phyloP scores from a whole-genome alignment of 2,329 filamentous ascomycete species.

The Trichoderma aggressivum region DNA sequence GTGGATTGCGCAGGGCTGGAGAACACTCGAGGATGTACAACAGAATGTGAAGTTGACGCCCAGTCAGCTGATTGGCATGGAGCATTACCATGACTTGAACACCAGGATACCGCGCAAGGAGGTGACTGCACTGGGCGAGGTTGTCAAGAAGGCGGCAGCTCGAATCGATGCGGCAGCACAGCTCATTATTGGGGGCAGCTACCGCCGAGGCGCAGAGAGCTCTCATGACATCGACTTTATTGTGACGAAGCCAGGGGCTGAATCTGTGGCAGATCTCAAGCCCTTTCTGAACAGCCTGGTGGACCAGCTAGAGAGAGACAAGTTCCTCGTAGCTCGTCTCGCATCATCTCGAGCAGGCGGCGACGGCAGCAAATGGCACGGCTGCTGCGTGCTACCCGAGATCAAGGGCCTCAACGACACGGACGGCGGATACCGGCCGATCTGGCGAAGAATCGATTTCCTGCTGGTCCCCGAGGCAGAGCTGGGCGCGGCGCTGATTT shows the following conservation, averaged over 20 bases:
- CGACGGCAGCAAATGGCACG: slow-evolving; percentile 80
- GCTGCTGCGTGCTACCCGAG: slow-evolving; percentile 68
- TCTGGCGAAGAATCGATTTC: slow-evolving; percentile 82
- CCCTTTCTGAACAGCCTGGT: slow-evolving; percentile 63
- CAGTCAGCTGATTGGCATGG: slow-evolving; percentile 72
- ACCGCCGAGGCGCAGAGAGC: slow-evolving; percentile 69
- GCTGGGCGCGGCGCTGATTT: slow-evolving; percentile 82
- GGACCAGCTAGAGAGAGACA: slow-evolving; percentile 52
- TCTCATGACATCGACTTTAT: slow-evolving; percentile 85
- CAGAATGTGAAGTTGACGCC: slow-evolving; percentile 59
- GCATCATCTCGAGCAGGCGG: slow-evolving; percentile 49
- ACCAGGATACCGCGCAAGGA: slow-evolving; percentile 74
- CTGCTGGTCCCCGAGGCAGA: slow-evolving; percentile 76
- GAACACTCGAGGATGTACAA: slow-evolving; percentile 68
- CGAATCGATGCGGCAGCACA: slow-evolving; percentile 62
- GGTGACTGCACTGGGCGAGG: slow-evolving; percentile 63
- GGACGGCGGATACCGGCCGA: slow-evolving; percentile 30
- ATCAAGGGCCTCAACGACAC: slow-evolving; percentile 30
- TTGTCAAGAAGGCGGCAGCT: slow-evolving; percentile 59
- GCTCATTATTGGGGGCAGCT: slow-evolving; percentile 77
- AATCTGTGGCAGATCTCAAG: slow-evolving; percentile 52
- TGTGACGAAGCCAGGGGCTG: slow-evolving; percentile 65
- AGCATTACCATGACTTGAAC: slow-evolving; percentile 76
- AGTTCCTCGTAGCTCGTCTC: slow-evolving; percentile 69
- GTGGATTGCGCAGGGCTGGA: slow-evolving; percentile 74